Conservation (phyloP, 176 grass and related monocot species). For the Saccharum officinarum region DNA sequence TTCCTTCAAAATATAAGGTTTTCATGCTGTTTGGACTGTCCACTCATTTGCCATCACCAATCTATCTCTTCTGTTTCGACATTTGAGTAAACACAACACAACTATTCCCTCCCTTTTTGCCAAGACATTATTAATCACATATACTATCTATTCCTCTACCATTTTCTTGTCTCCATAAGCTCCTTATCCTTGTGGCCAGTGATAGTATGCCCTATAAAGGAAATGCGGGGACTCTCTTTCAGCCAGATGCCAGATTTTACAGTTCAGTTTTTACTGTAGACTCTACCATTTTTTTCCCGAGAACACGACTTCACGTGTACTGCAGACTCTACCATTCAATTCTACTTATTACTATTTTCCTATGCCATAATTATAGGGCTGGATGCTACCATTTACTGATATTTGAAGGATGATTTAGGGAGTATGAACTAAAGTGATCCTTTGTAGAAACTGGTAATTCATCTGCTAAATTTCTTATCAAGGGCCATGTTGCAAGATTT, state of each 20-base stretch:
- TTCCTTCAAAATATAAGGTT: constrained; percentile 1
- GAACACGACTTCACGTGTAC: no score
- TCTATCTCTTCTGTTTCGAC: background rate
- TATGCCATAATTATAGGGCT: background rate
- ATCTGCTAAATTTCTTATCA: constrained; percentile 16
- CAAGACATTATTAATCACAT: background rate
- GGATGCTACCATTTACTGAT: background rate
- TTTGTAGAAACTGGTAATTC: background rate
- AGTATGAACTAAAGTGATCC: background rate
- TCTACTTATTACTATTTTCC: background rate
- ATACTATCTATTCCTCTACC: background rate
- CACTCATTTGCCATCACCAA: background rate
- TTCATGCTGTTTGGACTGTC: background rate
- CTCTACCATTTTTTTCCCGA: background rate
- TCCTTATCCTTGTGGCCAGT: background rate
- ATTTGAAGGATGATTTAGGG: constrained; percentile 11
- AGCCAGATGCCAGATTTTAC: background rate
- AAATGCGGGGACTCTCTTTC: background rate
- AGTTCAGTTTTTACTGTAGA: background rate
- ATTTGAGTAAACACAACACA: constrained; percentile 4
- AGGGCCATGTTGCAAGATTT: background rate
- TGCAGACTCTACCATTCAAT: background rate
- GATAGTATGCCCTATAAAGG: background rate
- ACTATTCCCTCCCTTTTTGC: background rate
- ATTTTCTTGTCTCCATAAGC: background rate